phyloP scores from a whole-genome alignment of 306 rosid species.

The Pterocarpus santalinus region DNA sequence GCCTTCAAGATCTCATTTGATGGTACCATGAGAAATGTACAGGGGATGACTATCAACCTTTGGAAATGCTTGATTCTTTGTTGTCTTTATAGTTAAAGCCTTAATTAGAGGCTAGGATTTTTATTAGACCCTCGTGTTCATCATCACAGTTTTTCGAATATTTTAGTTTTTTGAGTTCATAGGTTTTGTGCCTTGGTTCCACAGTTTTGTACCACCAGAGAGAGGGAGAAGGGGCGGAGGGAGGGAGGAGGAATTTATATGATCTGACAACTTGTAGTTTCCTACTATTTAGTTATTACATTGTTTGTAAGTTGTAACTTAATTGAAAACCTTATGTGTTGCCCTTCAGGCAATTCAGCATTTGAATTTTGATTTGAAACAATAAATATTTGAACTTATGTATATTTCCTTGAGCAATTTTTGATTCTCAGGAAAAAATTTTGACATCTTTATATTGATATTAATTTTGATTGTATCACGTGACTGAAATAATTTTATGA shows the following conservation, averaged over 20 bases:
- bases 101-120: slow-evolving; percentile 55
- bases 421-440: background rate
- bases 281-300: slow-evolving; percentile 34
- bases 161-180: slow-evolving; percentile 49
- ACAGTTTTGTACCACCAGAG: slow-evolving; percentile 66
- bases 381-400: slow-evolving; percentile 44
- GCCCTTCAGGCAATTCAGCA: slow-evolving; percentile 52
- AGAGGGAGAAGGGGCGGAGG: background rate
- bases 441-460: background rate
- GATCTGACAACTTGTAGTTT: slow-evolving; percentile 41
- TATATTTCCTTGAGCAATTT: background rate
- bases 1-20: slow-evolving; percentile 50
- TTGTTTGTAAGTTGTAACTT: slow-evolving; percentile 54
- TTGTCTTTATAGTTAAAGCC: slow-evolving; percentile 56
- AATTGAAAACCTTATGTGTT: slow-evolving; percentile 44
- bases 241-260: slow-evolving; percentile 26
- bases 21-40: slow-evolving; percentile 71
- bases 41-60: slow-evolving; percentile 68
- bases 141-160: slow-evolving; percentile 48
- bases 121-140: slow-evolving; percentile 51
- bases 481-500: background rate
- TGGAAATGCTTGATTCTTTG: slow-evolving; percentile 66
- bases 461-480: background rate
- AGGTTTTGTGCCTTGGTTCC: slow-evolving; percentile 58
- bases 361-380: slow-evolving; percentile 56